Base-by-base conservation (phyloP, 1,284 basidiomycete species). In the Trametes versicolor region DNA sequence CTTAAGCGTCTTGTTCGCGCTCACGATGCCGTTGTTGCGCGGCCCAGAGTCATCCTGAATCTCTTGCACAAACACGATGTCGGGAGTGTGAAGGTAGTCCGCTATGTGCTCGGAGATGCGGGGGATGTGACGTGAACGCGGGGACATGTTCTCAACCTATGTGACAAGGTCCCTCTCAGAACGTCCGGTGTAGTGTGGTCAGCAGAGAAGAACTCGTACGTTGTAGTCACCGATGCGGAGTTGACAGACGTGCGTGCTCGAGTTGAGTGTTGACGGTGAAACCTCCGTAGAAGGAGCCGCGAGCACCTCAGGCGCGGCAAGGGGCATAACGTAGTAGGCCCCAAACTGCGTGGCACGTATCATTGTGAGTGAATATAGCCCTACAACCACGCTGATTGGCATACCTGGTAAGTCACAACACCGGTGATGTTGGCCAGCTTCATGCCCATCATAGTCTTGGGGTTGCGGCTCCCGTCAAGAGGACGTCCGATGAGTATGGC, bases 221-320 rank as follows among this genome's bases (percentile, higher is more conserved):
- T 89, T 89, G 73, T 90, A 90, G 71, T 88, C 86, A 4, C 86
- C 88, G 52, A 89, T 78, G 3, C 83, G 85, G n/a, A 89, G 65
- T 8, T 75, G 72, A 73, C 87, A 89, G 5, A 75, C 66, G 62
- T 84, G 79, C 0, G 67, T 69, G 19, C 68, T 71, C 9, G 76
- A 76, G 6, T 69, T 73, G 32, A 87, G 74, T 9, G 73, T 80
- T 1, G 86, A 82, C 0, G 83, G 76, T 23, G 76, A 73, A 4
- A 81, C 76, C 5, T 67, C 71, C 25, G 73, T 64, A 37, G 73
- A 71, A 4, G 84, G 83, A 2, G 71, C 75, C 6, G 82, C 78
- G 10, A 84, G 68, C 36, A 88, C 74, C 9, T 73, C 75, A 0
- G 87, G 86, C 0, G 87, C 86, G 0, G 86, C 87, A 4, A 84